Evolutionary conservation across 208 protist species (phyloP), one percentile per base, ranked within the genome.

Genomic region (Trypanosomatidae sp.): DNA sequence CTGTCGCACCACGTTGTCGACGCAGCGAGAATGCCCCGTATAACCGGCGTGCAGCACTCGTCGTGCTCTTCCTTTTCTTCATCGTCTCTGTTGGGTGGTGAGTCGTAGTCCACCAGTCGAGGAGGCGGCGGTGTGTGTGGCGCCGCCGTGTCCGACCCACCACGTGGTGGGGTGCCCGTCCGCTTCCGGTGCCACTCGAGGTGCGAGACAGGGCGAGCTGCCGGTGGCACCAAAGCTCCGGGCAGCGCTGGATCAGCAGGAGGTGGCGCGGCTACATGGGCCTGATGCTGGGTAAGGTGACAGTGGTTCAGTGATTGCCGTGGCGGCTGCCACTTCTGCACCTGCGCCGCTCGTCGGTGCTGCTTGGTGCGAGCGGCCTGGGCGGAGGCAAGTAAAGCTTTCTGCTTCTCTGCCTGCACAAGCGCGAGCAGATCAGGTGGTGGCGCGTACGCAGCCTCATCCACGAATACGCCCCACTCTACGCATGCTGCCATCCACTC

Each of bases 391-490:
- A 30, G 52, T 55, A 30, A 25, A 12, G 49, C 50, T 49, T 56
- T 17, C 22, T 76, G 70, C 22, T 49, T 69, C 46, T 59, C 47
- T 2, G 12, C 56, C 30, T 74, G 19, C 36, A 69, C 30, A 39
- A 59, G 44, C 15, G 55, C 39, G 10, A 66, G 56, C 2, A 80
- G 22, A 17, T 80, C 70, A 22, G 33, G 4, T 6, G 72, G 71
- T 13, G 70, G 49, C 10, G 41, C 30, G 30, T 66, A 66, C 30
- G 2, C 58, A 8, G 76, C 9, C 52, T 95, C 90, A 56, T 91
- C 86, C 1, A 95, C 71, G 71, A 95, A 95, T 1, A 80, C 67
- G 41, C 90, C 90, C 86, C 88, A 95, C 44, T 75, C 66, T 17
- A 84, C 73, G 62, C 86, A 89, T 5, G 68, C 76, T 4, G 77